Evolutionary conservation across 306 rosid species (phyloP).

Genomic region (cucumber (Cucumis sativus)): DNA sequence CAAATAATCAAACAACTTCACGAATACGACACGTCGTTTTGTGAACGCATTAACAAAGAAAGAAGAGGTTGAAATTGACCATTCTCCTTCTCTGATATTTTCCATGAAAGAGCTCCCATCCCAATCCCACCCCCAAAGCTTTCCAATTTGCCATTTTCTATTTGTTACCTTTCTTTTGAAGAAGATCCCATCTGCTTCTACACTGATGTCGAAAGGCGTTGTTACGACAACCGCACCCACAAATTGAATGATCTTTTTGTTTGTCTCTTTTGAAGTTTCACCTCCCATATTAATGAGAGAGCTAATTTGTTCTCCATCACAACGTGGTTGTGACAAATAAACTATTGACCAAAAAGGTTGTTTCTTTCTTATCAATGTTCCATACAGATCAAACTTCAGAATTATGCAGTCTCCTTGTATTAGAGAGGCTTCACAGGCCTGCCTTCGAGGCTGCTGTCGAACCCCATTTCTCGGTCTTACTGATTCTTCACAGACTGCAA

Average conservation of each 20-base stretch:
- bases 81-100: background rate
- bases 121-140: background rate
- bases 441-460: constrained; percentile 51
- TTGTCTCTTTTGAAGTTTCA: background rate
- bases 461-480: constrained; percentile 27
- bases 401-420: constrained; percentile 35
- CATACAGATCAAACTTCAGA: background rate
- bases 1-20: constrained; percentile 1
- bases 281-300: background rate
- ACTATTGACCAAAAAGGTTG: background rate
- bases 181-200: background rate
- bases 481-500: constrained; percentile 9
- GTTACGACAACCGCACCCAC: background rate
- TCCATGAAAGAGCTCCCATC: background rate
- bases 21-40: constrained; percentile 8
- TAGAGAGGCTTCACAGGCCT: constrained; percentile 31
- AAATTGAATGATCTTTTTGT: background rate
- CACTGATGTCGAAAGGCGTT: background rate
- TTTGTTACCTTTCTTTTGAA: background rate
- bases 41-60: background rate
- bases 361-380: constrained; percentile 1
- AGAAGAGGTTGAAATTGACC: background rate
- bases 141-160: background rate
- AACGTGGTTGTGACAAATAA: background rate
- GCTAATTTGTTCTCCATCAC: background rate